Base-by-base conservation (phyloP, 2,329 filamentous ascomycete species). In the Epichloe hybrida region DNA sequence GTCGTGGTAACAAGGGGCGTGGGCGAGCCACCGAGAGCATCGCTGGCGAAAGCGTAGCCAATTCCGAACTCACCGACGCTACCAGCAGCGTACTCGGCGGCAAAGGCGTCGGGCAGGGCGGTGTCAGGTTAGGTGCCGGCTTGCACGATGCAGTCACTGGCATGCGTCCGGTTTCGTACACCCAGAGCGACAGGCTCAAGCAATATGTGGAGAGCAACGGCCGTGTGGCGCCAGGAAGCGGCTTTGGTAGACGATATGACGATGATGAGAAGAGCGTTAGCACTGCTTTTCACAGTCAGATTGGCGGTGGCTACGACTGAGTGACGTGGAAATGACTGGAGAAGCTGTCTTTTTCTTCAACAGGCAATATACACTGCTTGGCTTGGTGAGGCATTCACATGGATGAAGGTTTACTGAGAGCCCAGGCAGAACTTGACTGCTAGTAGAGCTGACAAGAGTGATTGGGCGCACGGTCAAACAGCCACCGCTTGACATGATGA, bases 221-320 rank as follows among this genome's bases (percentile, higher is more conserved):
- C 9, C 85, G 86, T 47, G 74, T 80, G 55, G 81, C 80, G 43
- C 75, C 74, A 31, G 74, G 77, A 55, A 87, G 83, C 64, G 80
- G 83, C 49, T 88, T 80, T 62, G 83, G 79, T 49, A 84, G 83
- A 60, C 75, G 74, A 49, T 81, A 84, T 55, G 93, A 98, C 58
- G 93, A 98, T 58, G 93, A 97, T 64, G 88, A 93, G 62, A 88
- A 93, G 70, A 97, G 91, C 68, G 81, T 97, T 61, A 95, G 88
- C 63, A 97, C 93, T 49, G 90, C 90, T 46, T 98, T 97, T 71
- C 90, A 91, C 54, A 96, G 89, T 71, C 93, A 97, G 69, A 82
- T 96, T 58, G 89, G 88, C 55, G 73, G 76, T 20, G 73, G 74
- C 53, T 77, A 75, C 57, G 74, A 77, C 62, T 76, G 73, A 76